These are phyloP conservation scores for Candida pseudoviswanathii DNA, from an alignment of 1,139 yeast genomes.

Conservation along the genomic window DNA sequence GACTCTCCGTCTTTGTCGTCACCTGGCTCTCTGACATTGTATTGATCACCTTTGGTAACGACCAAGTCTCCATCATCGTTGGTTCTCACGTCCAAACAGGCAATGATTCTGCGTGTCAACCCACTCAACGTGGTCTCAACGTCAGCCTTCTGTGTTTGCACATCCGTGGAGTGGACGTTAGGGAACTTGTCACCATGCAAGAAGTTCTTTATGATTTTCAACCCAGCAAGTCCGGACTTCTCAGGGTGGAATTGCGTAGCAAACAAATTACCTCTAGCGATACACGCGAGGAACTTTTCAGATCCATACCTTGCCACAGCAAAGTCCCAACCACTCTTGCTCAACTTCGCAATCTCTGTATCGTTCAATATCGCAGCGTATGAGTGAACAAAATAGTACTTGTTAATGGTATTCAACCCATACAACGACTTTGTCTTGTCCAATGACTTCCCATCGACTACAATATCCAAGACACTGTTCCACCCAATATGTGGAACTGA, in stretches of 20 bases:
- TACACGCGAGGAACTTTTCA: slow-evolving; percentile 83
- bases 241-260: slow-evolving; percentile 99
- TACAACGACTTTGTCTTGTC: slow-evolving; percentile 42
- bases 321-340: slow-evolving; percentile 70
- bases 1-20: slow-evolving; percentile 41
- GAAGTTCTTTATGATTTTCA: slow-evolving; percentile 72
- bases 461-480: slow-evolving; percentile 52
- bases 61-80: slow-evolving; percentile 94
- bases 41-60: slow-evolving; percentile 97
- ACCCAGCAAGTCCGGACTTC: slow-evolving; percentile 89
- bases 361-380: slow-evolving; percentile 68
- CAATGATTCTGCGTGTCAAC: slow-evolving; percentile 85
- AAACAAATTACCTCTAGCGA: slow-evolving; percentile 72
- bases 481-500: slow-evolving; percentile 97
- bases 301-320: slow-evolving; percentile 76
- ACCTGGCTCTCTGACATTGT: slow-evolving; percentile 83
- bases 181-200: slow-evolving; percentile 51
- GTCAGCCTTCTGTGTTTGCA: slow-evolving; percentile 20
- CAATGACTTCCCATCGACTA: slow-evolving; percentile 19
- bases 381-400: slow-evolving; percentile 94
- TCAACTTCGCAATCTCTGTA: slow-evolving; percentile 35
- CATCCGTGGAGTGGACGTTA: slow-evolving; percentile 19
- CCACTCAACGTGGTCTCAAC: slow-evolving; percentile 63
- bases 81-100: slow-evolving; percentile 94
- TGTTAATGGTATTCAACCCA: slow-evolving; percentile 63